Base-by-base conservation (phyloP, 352 stramenopile species). In the Globisporangium polare region DNA sequence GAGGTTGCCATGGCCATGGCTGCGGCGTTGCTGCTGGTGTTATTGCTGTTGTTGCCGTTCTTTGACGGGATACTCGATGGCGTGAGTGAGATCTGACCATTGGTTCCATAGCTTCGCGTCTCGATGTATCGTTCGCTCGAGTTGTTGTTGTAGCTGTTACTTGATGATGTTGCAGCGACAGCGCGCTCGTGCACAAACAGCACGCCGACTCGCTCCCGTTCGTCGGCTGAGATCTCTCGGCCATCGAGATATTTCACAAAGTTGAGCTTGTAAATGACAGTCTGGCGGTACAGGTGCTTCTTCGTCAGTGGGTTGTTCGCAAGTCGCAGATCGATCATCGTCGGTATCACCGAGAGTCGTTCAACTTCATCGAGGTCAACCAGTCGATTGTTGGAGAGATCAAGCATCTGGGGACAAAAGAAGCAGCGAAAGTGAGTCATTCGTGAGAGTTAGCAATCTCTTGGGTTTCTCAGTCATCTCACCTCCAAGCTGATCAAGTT, bases 231-330 rank as follows among this genome's bases (percentile, higher is more conserved):
- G 15, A 95, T 71, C 20, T 95, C 86, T 26, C 75, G 76, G 1
- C 78, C 78, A 55, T 96, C 87, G 2, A 96, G 56, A 13, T 49
- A 75, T 50, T 76, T 68, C 5, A 96, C 62, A 5, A 67, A 67
- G 13, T 70, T 67, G 35, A 95, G 73, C 37, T 80, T 78, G 62
- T 75, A 83, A 33, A 96, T 26, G 5, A 90, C 55, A 13, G 77
- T 84, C 9, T 87, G 74, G 2, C 87, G 85, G 61, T 93, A 96
- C 56, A 94, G 60, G 42, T 95, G 83, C 60, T 93, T 93, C 58
- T 94, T 91, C 2, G 75, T 72, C 33, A 96, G 27, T 3, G 87
- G 82, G 41, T 96, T 96, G 66, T 86, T 90, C 22, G 56, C 51
- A 15, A 94, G 41, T 5, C 71, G 71, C 15, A 96, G 62, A 31